Evolutionary conservation across 129 eudicot genomes (phyloP), one percentile per base, ranked within the genome.

Genomic region (Flaveria trinervia): DNA sequence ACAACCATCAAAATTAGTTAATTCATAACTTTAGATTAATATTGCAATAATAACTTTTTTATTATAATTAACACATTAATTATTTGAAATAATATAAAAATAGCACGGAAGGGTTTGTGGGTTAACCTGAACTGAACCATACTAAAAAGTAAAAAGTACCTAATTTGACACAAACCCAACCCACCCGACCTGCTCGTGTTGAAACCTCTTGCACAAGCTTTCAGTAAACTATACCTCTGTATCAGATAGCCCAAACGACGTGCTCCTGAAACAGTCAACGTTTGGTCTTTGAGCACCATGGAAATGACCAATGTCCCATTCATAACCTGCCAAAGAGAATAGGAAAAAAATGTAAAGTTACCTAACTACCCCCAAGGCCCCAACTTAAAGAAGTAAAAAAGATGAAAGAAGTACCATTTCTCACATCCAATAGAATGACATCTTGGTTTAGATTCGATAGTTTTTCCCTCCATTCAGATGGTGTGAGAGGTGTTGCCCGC

Each of bases 241-340:
- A 69, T 78, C 85, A 22, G 96, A 94, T 54, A 84, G 70, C 82
- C 98, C 98, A 83, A 89, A 91, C 0, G 97, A 81, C 41, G 98
- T 94, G 85, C 93, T 91, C 65, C 92, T 84, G 48, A 94, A 94
- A 87, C 97, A 91, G 59, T 94, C 98, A 11, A 94, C 98, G 25
- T 91, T 90, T 71, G 98, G 98, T 50, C 98, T 89, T 41, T 83
- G 89, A 33, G 97, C 97, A 61, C 97, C 98, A 72, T 73, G 78
- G 78, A 94, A 94, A 73, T 94, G 98, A 62, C 98, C 98, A 66
- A 94, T 83, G 80, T 94, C 98, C 98, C 98, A 94, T 83, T 94
- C 98, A 85, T 94, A 94, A 82, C 98, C 98, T 94, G 74, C 28
- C 62, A 67, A 71, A 60, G 81, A 84, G 66, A 56, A 72, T 52